Percentiles rank a stretch among this genome's conserved stretches.
Conservation (phyloP, 805 yeast genomes). For the Ogataea degrootiae region DNA sequence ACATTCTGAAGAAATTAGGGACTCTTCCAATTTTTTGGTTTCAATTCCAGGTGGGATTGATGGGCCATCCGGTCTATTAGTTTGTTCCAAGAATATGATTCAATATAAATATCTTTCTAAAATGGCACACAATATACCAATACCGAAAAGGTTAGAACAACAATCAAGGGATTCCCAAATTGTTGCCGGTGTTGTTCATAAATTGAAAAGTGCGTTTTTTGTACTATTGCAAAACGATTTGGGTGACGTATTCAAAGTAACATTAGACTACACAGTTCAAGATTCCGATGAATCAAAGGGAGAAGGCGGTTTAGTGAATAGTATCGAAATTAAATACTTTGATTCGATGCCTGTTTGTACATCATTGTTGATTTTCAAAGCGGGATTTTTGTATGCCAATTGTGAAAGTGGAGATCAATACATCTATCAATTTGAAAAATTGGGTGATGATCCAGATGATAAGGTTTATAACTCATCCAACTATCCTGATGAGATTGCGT, state of each 20-base stretch:
- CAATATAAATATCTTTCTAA: conserved; percentile 42
- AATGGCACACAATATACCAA: conserved; percentile 37
- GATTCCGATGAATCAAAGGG: conserved; percentile 35
- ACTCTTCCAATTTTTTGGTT: conserved; percentile 48
- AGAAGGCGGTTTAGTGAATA: conserved; percentile 32
- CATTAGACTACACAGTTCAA: conserved; percentile 39
- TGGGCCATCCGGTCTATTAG: conserved; percentile 65
- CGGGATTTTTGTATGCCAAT: conserved; percentile 73
- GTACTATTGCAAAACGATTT: conserved; percentile 60
- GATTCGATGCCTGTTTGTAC: conserved; percentile 66
- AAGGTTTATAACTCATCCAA: conserved; percentile 29
- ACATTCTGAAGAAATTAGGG: conserved; percentile 36
- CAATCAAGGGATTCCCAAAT: conserved; percentile 31
- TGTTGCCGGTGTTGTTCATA: conserved; percentile 59
- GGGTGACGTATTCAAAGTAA: conserved; percentile 76
- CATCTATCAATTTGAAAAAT: conserved; percentile 72
- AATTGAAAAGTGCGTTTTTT: conserved; percentile 58
- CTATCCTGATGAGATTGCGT: conserved; percentile 31
- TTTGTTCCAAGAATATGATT: conserved; percentile 54
- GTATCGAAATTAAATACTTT: conserved; percentile 59
- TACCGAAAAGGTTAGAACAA: conserved; percentile 45
- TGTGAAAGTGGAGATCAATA: conserved; percentile 57
- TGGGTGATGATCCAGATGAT: conserved; percentile 53
- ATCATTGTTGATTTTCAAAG: conserved; percentile 54
- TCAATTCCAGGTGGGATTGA: conserved; percentile 69